Conservation (phyloP, 2,329 filamentous ascomycete species). For the Curvularia eragrostidis region DNA sequence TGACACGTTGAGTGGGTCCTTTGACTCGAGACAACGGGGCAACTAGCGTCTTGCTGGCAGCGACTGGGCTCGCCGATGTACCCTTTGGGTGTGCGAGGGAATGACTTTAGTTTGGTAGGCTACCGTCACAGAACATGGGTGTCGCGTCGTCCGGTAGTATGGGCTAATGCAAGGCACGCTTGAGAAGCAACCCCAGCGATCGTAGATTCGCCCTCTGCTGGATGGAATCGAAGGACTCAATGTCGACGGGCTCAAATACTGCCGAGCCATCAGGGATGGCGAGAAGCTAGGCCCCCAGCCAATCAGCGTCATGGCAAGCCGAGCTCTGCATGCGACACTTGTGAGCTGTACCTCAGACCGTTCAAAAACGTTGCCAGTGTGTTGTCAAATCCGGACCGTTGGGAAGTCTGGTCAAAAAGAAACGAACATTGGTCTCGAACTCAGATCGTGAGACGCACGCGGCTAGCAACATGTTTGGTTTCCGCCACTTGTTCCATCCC, state of each 20-base stretch:
- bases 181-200: slow-evolving; percentile 8
- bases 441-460: neutral
- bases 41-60: slow-evolving; percentile 11
- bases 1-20: slow-evolving; percentile 16
- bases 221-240: slow-evolving; percentile 8
- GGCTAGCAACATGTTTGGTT: slow-evolving; percentile 3
- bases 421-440: slow-evolving; percentile 1
- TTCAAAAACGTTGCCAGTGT: slow-evolving; percentile 2
- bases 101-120: slow-evolving; percentile 10
- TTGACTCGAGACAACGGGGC: slow-evolving; percentile 7
- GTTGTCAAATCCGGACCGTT: slow-evolving; percentile 9
- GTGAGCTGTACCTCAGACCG: slow-evolving; percentile 1
- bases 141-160: slow-evolving; percentile 2
- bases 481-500: neutral
- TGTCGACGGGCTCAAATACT: slow-evolving; percentile 8
- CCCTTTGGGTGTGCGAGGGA: slow-evolving; percentile 7
- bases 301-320: neutral
- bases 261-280: slow-evolving; percentile 1
- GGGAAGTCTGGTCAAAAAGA: slow-evolving; percentile 6
- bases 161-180: slow-evolving; percentile 19
- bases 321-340: neutral
- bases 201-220: slow-evolving; percentile 2
- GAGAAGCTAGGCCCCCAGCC: neutral
- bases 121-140: slow-evolving; percentile 11
- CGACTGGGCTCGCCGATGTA: slow-evolving; percentile 13